phyloP scores from a whole-genome alignment of 257 asterid genomes.

The Nicotiana otophora region DNA sequence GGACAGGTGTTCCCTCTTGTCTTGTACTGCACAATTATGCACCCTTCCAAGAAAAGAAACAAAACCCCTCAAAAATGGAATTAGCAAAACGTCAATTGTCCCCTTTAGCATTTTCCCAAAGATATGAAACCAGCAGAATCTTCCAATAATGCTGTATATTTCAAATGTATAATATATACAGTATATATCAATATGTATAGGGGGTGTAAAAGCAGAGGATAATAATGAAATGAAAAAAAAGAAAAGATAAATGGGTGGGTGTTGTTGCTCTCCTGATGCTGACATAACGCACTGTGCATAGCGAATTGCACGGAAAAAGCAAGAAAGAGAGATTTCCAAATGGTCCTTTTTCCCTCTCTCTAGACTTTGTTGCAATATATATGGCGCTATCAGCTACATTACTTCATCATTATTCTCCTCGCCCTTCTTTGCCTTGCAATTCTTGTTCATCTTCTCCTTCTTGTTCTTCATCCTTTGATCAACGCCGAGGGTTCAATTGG shows the following conservation, averaged over 20 bases:
- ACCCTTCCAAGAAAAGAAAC: not conserved
- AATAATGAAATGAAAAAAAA: too few species aligned
- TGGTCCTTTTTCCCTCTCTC: not conserved
- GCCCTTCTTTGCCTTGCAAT: slow-evolving; percentile 22
- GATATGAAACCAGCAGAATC: not conserved
- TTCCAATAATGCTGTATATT: not conserved
- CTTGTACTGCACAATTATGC: not conserved
- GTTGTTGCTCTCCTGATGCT: not conserved
- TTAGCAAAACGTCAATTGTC: not conserved
- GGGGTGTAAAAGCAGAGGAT: not conserved
- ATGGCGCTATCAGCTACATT: slow-evolving; percentile 45
- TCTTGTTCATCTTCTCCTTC: slow-evolving; percentile 39
- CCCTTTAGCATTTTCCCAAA: not conserved
- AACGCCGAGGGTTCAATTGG: slow-evolving; percentile 17
- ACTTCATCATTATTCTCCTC: slow-evolving; percentile 27
- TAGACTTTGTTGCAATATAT: not conserved
- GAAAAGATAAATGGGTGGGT: not conserved
- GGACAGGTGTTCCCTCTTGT: not conserved
- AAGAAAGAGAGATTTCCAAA: not conserved
- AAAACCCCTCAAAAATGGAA: not conserved
- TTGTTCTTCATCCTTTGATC: slow-evolving; percentile 25
- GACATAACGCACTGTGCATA: not conserved
- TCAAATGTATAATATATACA: too few species aligned
- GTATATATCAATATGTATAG: too few species aligned
- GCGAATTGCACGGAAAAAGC: not conserved